Percentiles rank a stretch among this genome's conserved stretches.
Evolutionary conservation across 768 basidiomycete species (phyloP).

Genomic region (Suillus occidentalis): DNA sequence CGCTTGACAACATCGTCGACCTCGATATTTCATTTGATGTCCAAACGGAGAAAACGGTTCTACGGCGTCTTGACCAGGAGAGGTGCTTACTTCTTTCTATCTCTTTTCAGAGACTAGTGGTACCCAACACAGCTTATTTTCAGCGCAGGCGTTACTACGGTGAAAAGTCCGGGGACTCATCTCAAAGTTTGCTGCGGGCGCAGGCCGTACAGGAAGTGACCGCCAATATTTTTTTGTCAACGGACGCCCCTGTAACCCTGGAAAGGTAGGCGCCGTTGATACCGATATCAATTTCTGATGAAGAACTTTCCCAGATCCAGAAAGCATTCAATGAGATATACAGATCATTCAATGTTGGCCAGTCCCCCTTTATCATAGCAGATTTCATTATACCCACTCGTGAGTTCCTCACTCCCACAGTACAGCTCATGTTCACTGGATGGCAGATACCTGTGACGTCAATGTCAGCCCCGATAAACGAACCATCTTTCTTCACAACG

Average conservation of each 20-base stretch:
- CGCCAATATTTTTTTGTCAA: slow-evolving; percentile 94
- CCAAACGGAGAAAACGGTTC: slow-evolving; percentile 51
- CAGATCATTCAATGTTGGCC: slow-evolving; percentile 72
- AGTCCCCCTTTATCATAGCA: slow-evolving; percentile 80
- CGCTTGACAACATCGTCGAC: slow-evolving; percentile 71
- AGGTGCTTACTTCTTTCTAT: slow-evolving; percentile 18
- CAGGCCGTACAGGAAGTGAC: slow-evolving; percentile 77
- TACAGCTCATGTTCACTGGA: background rate
- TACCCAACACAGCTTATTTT: slow-evolving; percentile 5
- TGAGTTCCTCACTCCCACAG: slow-evolving; percentile 31
- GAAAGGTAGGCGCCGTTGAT: slow-evolving; percentile 49
- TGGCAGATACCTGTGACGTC: slow-evolving; percentile 77
- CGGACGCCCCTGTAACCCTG: slow-evolving; percentile 79
- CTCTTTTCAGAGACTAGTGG: background rate
- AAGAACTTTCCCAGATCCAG: slow-evolving; percentile 55
- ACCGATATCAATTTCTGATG: background rate
- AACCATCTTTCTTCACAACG: slow-evolving; percentile 90
- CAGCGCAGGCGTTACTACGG: slow-evolving; percentile 32
- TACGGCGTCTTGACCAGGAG: slow-evolving; percentile 21
- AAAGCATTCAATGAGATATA: slow-evolving; percentile 94
- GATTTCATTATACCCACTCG: slow-evolving; percentile 82
- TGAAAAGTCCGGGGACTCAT: slow-evolving; percentile 74
- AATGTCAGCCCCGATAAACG: slow-evolving; percentile 97
- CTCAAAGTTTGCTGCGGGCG: slow-evolving; percentile 76
- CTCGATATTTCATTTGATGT: slow-evolving; percentile 72